phyloP scores from a whole-genome alignment of 495 filamentous ascomycete species.

The Glonium stellatum region DNA sequence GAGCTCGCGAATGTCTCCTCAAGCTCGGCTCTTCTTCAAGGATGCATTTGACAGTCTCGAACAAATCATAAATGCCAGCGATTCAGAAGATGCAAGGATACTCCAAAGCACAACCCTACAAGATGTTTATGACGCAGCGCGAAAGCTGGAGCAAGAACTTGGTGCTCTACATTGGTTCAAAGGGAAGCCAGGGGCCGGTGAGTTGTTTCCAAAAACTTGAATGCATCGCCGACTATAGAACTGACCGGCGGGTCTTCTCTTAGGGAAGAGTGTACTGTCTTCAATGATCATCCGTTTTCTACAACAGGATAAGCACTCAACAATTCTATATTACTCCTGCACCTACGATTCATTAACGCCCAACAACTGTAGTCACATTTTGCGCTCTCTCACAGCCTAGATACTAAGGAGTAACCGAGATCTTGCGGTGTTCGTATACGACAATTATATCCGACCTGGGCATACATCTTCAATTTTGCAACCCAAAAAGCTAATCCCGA shows the following conservation, averaged over 20 bases:
- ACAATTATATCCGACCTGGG: neutral
- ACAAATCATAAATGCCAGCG: constrained; percentile 21
- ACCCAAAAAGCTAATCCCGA: neutral
- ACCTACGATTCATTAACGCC: neutral
- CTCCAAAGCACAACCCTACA: constrained; percentile 36
- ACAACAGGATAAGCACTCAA: neutral
- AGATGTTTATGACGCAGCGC: constrained; percentile 1
- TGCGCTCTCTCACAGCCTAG: neutral
- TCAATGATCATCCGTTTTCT: constrained; percentile 10
- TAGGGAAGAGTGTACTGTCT: constrained; percentile 5
- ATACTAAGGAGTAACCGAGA: neutral
- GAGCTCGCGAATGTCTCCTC: neutral
- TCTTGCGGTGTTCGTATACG: neutral
- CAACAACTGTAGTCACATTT: constrained; percentile 1
- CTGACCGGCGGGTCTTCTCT: no score
- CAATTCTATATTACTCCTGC: constrained; percentile 8
- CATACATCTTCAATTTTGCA: neutral
- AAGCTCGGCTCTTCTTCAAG: constrained; percentile 6
- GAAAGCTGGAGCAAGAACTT: constrained; percentile 5
- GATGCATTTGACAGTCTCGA: constrained; percentile 35
- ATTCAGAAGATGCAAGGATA: constrained; percentile 20
- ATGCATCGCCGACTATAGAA: no score
- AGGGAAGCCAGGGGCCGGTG: constrained; percentile 18
- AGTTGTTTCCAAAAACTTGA: no score
- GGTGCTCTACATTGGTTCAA: constrained; percentile 12